Conservation (phyloP, 768 basidiomycete species). For the Lentinula sp. region DNA sequence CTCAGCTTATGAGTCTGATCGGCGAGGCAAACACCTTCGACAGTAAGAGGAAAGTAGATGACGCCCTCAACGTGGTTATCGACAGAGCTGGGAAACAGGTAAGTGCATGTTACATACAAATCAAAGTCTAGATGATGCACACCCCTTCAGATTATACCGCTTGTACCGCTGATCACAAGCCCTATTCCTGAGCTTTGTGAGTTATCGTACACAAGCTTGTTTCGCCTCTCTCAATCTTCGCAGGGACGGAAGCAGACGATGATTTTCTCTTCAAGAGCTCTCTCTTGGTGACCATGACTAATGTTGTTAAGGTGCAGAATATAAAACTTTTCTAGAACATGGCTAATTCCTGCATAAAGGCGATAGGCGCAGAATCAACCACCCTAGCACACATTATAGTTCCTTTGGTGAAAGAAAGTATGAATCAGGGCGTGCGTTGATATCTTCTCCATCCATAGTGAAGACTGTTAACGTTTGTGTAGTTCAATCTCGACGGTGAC, state of each 20-base stretch:
- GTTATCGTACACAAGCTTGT: constrained; percentile 17
- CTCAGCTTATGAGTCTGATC: constrained; percentile 64
- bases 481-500: constrained; percentile 78
- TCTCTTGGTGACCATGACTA: constrained; percentile 63
- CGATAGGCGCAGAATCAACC: constrained; percentile 57
- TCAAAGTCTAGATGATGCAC: not conserved
- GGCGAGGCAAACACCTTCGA: constrained; percentile 72
- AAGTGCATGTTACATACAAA: constrained; percentile 6
- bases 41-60: constrained; percentile 68
- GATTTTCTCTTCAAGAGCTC: constrained; percentile 70
- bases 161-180: constrained; percentile 50
- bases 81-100: constrained; percentile 43
- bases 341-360: constrained; percentile 30
- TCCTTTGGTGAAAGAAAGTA: constrained; percentile 59
- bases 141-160: constrained; percentile 55
- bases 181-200: constrained; percentile 71
- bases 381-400: constrained; percentile 50
- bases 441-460: not conserved
- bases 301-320: constrained; percentile 54
- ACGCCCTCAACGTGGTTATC: constrained; percentile 64
- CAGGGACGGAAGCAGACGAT: constrained; percentile 64
- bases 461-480: constrained; percentile 10
- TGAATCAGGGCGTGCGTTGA: constrained; percentile 46
- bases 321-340: not conserved
- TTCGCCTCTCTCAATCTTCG: constrained; percentile 5